These are phyloP conservation scores for Quercus agrifolia DNA, from an alignment of 306 rosid species.

Conservation along the genomic window DNA sequence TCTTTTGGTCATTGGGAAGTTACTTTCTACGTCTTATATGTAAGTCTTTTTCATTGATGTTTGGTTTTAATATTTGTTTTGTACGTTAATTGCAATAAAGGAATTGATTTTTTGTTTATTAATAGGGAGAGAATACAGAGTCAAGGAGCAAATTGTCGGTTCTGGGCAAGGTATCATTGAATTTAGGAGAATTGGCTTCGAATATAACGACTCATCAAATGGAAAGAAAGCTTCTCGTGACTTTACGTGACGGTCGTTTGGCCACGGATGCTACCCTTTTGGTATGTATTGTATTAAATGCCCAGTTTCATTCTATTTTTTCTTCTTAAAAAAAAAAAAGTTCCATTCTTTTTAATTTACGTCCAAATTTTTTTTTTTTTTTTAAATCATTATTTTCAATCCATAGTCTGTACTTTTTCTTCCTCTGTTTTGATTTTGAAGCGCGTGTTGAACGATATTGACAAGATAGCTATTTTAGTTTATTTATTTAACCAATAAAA, in stretches of 20 bases:
- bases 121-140: conserved; percentile 34
- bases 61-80: neutral
- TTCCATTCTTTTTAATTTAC: too few relatives aligned
- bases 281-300: conserved; percentile 26
- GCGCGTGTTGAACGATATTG: neutral
- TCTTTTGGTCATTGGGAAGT: conserved; percentile 28
- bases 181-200: conserved; percentile 33
- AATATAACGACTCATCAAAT: conserved; percentile 33
- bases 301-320: neutral
- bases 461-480: too few relatives aligned
- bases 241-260: conserved; percentile 42
- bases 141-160: conserved; percentile 24
- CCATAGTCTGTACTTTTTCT: neutral
- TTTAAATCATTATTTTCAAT: too few relatives aligned
- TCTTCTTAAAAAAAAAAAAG: too few relatives aligned
- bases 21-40: conserved; percentile 49
- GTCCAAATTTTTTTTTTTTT: too few relatives aligned
- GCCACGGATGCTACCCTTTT: conserved; percentile 47
- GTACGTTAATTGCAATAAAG: neutral
- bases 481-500: too few relatives aligned
- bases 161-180: conserved; percentile 49
- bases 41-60: conserved; percentile 23
- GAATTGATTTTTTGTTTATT: neutral
- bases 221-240: conserved; percentile 46
- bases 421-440: too few relatives aligned